Conservation (phyloP, 352 stramenopile genomes). For the Pythium folliculosum region DNA sequence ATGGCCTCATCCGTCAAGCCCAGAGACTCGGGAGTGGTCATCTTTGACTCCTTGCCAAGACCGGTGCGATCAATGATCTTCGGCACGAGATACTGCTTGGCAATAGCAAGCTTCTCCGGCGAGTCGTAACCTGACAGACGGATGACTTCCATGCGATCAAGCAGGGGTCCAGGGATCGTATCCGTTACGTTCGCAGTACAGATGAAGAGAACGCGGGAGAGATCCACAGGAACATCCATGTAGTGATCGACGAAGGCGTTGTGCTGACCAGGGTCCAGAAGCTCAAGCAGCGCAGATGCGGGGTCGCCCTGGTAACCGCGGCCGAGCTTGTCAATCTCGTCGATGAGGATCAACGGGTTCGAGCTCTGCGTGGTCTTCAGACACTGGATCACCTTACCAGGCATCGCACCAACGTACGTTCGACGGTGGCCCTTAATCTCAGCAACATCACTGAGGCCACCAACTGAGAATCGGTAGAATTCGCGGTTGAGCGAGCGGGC, state of each 20-base stretch:
- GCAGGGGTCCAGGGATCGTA: constrained; percentile 95
- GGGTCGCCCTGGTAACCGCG: constrained; percentile 93
- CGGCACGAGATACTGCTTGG: constrained; percentile 97
- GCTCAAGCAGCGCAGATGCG: constrained; percentile 95
- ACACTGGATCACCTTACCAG: constrained; percentile 98
- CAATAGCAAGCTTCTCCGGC: constrained; percentile 97
- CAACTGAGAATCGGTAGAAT: constrained; percentile 99
- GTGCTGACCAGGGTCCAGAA: constrained; percentile 98
- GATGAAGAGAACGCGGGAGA: constrained; percentile 97
- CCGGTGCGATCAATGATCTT: constrained; percentile 95
- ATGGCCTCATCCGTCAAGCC: constrained; percentile 94
- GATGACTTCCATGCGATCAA: constrained; percentile 99
- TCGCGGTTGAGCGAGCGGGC: constrained; percentile 95
- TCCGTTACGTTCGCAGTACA: constrained; percentile 97
- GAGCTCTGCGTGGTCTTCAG: constrained; percentile 96
- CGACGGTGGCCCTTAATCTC: constrained; percentile 99
- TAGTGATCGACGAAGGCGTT: constrained; percentile 98
- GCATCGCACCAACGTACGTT: constrained; percentile 99
- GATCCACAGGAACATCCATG: constrained; percentile 97
- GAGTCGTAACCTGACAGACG: constrained; percentile 95
- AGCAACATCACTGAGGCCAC: constrained; percentile 95
- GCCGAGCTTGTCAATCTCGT: constrained; percentile 94
- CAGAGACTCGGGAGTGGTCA: constrained; percentile 81
- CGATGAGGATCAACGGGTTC: constrained; percentile 99
- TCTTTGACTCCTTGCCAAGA: constrained; percentile 49